Evolutionary conservation across 1,284 basidiomycete genomes (phyloP).

Genomic region (Peniophora sp.): DNA sequence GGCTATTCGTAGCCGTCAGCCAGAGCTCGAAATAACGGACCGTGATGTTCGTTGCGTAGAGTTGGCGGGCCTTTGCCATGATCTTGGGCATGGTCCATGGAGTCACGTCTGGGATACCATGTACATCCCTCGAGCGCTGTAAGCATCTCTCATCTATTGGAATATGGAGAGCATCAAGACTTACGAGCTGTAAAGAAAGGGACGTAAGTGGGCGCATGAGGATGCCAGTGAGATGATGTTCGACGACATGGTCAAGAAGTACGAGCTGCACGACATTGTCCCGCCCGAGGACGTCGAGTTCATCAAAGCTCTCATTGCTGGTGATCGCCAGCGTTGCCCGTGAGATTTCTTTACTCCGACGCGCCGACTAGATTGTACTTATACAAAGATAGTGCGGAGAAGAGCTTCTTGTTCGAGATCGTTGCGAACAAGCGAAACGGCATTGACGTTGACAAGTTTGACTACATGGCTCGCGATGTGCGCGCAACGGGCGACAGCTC

Average conservation of each 20-base stretch:
- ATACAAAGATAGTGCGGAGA: slow-evolving; percentile 14
- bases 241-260: slow-evolving; percentile 47
- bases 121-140: slow-evolving; percentile 57
- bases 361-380: not conserved
- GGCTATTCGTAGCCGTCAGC: slow-evolving; percentile 52
- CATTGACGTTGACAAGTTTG: slow-evolving; percentile 79
- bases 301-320: slow-evolving; percentile 64
- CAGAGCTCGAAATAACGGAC: slow-evolving; percentile 53
- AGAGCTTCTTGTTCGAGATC: slow-evolving; percentile 58
- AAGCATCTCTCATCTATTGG: slow-evolving; percentile 16
- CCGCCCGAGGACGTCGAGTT: slow-evolving; percentile 39
- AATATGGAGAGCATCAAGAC: not conserved
- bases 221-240: slow-evolving; percentile 71
- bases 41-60: slow-evolving; percentile 63
- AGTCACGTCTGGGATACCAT: slow-evolving; percentile 64
- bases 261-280: slow-evolving; percentile 31
- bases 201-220: slow-evolving; percentile 57
- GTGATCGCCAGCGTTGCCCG: slow-evolving; percentile 39
- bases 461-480: slow-evolving; percentile 70
- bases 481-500: slow-evolving; percentile 60
- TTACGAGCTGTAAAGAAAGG: slow-evolving; percentile 2
- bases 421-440: slow-evolving; percentile 74
- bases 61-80: slow-evolving; percentile 65
- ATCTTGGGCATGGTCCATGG: slow-evolving; percentile 70
- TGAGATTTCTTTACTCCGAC: slow-evolving; percentile 18